Conservation (phyloP, 2,329 filamentous ascomycete genomes). For the Sphaceloma murrayae region DNA sequence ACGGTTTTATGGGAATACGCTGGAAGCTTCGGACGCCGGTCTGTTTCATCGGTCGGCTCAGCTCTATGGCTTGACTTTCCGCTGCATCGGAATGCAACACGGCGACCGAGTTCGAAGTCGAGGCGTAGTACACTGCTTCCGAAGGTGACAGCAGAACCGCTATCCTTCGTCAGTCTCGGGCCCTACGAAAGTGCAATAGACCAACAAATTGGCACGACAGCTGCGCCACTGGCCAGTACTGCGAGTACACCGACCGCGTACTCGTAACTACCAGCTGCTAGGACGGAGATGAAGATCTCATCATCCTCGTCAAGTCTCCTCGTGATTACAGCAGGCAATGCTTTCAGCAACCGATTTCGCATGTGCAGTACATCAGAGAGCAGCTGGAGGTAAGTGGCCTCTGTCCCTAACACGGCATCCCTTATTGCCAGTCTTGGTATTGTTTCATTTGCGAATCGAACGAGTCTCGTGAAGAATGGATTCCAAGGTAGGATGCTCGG, state of each 20-base stretch:
- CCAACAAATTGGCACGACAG: conserved; percentile 36
- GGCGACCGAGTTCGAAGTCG: conserved; percentile 32
- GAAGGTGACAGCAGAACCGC: conserved; percentile 34
- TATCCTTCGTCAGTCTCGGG: not conserved
- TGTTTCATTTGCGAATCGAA: conserved; percentile 31
- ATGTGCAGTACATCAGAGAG: conserved; percentile 38
- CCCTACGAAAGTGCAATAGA: not conserved
- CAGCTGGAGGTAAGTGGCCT: conserved; percentile 35
- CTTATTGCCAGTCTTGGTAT: conserved; percentile 33
- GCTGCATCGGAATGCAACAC: conserved; percentile 32
- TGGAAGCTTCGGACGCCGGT: conserved; percentile 26
- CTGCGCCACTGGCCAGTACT: conserved; percentile 39
- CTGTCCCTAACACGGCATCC: conserved; percentile 31
- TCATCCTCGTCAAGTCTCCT: conserved; percentile 27
- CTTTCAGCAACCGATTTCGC: conserved; percentile 31
- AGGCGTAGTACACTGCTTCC: conserved; percentile 38
- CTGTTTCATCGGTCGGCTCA: conserved; percentile 26
- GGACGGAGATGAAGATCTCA: conserved; percentile 37
- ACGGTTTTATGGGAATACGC: conserved; percentile 32
- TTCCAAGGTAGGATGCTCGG: conserved; percentile 26
- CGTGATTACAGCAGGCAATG: conserved; percentile 25
- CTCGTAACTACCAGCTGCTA: conserved; percentile 40
- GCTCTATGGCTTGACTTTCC: conserved; percentile 25
- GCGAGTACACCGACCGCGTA: conserved; percentile 41
- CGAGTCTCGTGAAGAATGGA: conserved; percentile 33